A percentile compares a stretch with the other conserved stretches of the same genome.
These are phyloP conservation scores for Neurospora sp. DNA, from an alignment of 495 filamentous ascomycete species.

Conservation along the genomic window DNA sequence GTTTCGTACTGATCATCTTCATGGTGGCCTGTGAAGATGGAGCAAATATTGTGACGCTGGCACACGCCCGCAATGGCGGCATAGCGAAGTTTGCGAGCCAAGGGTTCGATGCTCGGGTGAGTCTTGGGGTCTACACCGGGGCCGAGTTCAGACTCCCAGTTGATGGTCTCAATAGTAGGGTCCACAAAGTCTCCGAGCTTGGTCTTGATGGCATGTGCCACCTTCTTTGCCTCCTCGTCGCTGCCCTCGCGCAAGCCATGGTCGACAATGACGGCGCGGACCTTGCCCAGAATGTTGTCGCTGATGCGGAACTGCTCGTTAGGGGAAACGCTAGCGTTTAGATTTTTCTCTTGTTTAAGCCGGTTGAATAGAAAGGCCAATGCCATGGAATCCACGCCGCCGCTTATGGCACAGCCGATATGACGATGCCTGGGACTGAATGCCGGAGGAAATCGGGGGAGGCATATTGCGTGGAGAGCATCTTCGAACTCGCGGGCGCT, in stretches of 20 bases:
- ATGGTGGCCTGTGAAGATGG: slow-evolving; percentile 73
- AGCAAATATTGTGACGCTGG: slow-evolving; percentile 30
- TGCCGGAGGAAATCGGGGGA: slow-evolving; percentile 27
- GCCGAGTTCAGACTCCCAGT: slow-evolving; percentile 3
- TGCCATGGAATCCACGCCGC: slow-evolving; percentile 94
- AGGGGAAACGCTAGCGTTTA: neutral
- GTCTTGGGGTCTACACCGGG: slow-evolving; percentile 20
- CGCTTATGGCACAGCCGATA: slow-evolving; percentile 61
- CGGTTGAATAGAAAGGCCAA: slow-evolving; percentile 61
- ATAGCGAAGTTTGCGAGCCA: slow-evolving; percentile 68
- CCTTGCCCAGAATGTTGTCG: slow-evolving; percentile 28
- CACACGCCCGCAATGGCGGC: slow-evolving; percentile 57
- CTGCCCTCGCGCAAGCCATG: slow-evolving; percentile 65
- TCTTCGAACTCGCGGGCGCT: slow-evolving; percentile 41
- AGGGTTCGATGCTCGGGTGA: slow-evolving; percentile 61
- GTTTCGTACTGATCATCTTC: slow-evolving; percentile 83
- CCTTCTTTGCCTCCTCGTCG: slow-evolving; percentile 51
- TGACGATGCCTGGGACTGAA: slow-evolving; percentile 13
- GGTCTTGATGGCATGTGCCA: slow-evolving; percentile 40
- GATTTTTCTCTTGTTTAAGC: slow-evolving; percentile 6
- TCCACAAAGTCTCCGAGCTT: slow-evolving; percentile 15
- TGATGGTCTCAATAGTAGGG: neutral
- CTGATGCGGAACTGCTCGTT: slow-evolving; percentile 16
- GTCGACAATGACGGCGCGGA: slow-evolving; percentile 67
- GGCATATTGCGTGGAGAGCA: slow-evolving; percentile 40